Base-by-base conservation (phyloP, 257 asterid species). In the Nicotiana attenuata region DNA sequence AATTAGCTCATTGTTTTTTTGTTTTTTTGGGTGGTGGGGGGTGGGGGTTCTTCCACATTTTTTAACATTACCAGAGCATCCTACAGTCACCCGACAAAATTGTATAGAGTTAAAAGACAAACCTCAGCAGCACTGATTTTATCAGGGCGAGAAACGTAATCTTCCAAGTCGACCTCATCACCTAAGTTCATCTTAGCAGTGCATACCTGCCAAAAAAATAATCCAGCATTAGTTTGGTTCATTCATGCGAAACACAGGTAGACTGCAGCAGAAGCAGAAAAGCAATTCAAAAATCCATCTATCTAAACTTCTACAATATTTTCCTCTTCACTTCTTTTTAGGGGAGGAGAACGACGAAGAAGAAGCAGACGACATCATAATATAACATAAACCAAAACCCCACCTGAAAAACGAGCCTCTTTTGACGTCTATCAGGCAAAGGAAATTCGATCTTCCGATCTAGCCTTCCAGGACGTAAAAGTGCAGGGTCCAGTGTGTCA, bases 111-210 rank as follows among this genome's bases (percentile, higher is more conserved):
- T 2, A 35, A 65, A 52, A 64, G 29, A 88, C 91, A 20, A 69
- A 94, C 98, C 97, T 94, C 96, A 67, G 98, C 98, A 88, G 98
- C 98, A 85, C 98, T 94, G 24, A 94, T 94, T 85, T 94, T 94
- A 85, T 94, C 98, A 10, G 96, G 97, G 52, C 98, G 92, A 35
- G 98, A 94, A 14, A 94, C 98, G 26, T 94, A 94, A 80, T 92
- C 98, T 88, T 94, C 98, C 87, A 94, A 83, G 84, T 94, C 98
- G 65, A 94, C 92, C 88, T 94, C 98, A 50, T 94, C 98, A 6
- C 98, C 41, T 56, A 94, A 82, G 88, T 94, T 94, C 97, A 94
- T 94, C 78, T 92, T 90, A 24, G 97, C 96, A 63, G 98, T 94
- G 90, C 97, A 91, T 57, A 92, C 98, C 97, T 94, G 91, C 28